Evolutionary conservation across 352 stramenopile genomes (phyloP), one percentile per base, ranked within the genome.

Genomic region (Phytophthora tubulina): DNA sequence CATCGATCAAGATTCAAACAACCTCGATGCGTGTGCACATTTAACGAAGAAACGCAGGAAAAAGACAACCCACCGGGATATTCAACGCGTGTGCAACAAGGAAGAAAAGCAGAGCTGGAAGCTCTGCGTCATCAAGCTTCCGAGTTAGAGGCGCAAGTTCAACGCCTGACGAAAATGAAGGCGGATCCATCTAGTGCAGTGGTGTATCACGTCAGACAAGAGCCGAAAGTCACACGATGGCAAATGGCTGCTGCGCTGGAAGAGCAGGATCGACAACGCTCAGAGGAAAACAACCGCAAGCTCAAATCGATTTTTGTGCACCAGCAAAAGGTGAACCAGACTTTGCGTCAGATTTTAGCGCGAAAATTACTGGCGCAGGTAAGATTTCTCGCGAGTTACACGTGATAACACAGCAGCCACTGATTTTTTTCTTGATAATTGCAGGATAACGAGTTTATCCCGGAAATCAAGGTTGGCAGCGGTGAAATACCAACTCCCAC

Each of bases 281-380:
- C 70, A 0, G 63, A 76, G 51, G 31, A 46, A n/a, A 49, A 36
- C 6, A 76, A 76, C 30, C 21, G 52, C 2, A 66, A 63, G 27
- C 48, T 76, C 8, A 72, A 65, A 21, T 8, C 21, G 6, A 73
- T 73, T 33, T 14, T 69, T 27, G 36, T 35, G 1, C 58, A 56
- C 10, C 66, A 73, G 38, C 42, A 21, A 9, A 35, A 73, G 42
- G 50, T 73, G 27, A 44, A 56, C 17, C 61, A 74, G 42, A 69
- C 56, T n/a, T 38, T 73, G 17, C 66, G 58, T 17, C 36, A 41
- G 7, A 14, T 58, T 49, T 27, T 27, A 27, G 21, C 21, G 21
- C 21, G 21, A 27, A 27, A 27, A 27, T 27, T 27, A 27, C 21
- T 27, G 2, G 21, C 21, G 21, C 21, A 27, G 21, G 21, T 27